Evolutionary conservation across 768 basidiomycete species (phyloP).

Genomic region (Cubamyces sp.): DNA sequence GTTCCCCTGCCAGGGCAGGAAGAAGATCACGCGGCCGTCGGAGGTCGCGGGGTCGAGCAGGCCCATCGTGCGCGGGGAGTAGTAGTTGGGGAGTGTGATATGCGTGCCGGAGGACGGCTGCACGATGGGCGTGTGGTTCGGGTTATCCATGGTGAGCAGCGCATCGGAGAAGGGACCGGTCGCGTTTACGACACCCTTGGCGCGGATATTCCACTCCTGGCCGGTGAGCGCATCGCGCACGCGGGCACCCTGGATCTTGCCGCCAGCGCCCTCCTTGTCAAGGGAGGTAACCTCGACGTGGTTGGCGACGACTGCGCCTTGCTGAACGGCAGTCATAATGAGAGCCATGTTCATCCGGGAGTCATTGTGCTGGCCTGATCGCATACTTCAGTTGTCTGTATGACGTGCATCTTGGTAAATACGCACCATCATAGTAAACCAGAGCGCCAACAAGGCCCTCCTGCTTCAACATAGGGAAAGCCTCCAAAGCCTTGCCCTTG

Average conservation of each 20-base stretch:
- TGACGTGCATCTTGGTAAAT: constrained; percentile 35
- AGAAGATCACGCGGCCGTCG: constrained; percentile 98
- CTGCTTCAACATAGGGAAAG: constrained; percentile 95
- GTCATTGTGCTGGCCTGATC: constrained; percentile 93
- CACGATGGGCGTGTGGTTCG: constrained; percentile 81
- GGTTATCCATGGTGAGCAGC: constrained; percentile 80
- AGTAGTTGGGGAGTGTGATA: constrained; percentile 96
- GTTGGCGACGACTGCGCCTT: constrained; percentile 87
- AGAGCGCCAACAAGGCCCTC: constrained; percentile 93
- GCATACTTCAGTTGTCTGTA: constrained; percentile 31
- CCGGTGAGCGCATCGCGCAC: constrained; percentile 85
- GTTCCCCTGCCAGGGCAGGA: constrained; percentile 98
- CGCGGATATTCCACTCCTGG: constrained; percentile 78
- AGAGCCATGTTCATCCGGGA: constrained; percentile 97
- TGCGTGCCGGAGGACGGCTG: constrained; percentile 93
- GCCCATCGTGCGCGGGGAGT: constrained; percentile 93
- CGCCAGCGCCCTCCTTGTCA: constrained; percentile 60
- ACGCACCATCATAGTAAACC: constrained; percentile 94
- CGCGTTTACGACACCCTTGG: constrained; percentile 94
- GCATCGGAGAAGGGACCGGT: constrained; percentile 94
- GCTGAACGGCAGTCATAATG: constrained; percentile 91
- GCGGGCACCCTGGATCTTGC: constrained; percentile 72
- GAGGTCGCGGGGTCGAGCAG: constrained; percentile 93
- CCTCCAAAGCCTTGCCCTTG: constrained; percentile 89
- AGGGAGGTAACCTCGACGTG: constrained; percentile 85